A percentile compares a stretch with the other conserved stretches of the same genome.
These are phyloP conservation scores for Candolleomyces aberdarensis DNA, from an alignment of 768 basidiomycete species.

Conservation along the genomic window DNA sequence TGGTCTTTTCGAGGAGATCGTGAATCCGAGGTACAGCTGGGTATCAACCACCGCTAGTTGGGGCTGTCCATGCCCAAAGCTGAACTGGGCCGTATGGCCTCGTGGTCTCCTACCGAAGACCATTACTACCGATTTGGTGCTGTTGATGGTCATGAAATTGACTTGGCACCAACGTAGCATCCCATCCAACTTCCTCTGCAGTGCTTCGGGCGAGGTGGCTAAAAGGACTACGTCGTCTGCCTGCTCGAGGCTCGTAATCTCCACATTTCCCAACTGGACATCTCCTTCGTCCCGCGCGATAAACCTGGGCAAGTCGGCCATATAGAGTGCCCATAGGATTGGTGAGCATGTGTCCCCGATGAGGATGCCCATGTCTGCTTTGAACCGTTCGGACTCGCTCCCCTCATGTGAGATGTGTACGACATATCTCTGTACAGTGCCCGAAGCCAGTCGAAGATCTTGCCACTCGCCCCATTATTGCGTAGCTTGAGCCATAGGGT, in stretches of 20 bases:
- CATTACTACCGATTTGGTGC: constrained; percentile 19
- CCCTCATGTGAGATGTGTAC: constrained; percentile 15
- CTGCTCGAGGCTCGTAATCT: constrained; percentile 19
- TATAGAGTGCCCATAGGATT: constrained; percentile 22
- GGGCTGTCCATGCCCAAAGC: no score
- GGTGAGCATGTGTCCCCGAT: constrained; percentile 25
- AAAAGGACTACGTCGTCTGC: constrained; percentile 23
- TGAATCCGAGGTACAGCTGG: no score
- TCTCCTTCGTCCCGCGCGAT: constrained; percentile 13
- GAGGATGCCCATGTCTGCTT: constrained; percentile 20
- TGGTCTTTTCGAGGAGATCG: neutral
- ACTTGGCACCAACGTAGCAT: constrained; percentile 18
- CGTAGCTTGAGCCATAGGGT: constrained; percentile 28
- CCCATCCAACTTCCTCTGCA: constrained; percentile 15
- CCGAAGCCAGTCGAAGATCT: constrained; percentile 25
- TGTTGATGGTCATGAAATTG: constrained; percentile 24
- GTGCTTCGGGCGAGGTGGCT: constrained; percentile 11
- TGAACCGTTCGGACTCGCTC: constrained; percentile 13
- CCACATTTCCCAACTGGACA: constrained; percentile 8
- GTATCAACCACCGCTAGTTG: no score
- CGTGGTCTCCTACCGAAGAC: neutral
- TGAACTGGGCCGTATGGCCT: no score
- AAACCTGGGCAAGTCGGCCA: constrained; percentile 14
- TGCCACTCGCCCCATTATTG: constrained; percentile 18
- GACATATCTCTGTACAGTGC: constrained; percentile 20